phyloP scores from a whole-genome alignment of 2,329 filamentous ascomycete genomes.

The Fusarium equiseti region DNA sequence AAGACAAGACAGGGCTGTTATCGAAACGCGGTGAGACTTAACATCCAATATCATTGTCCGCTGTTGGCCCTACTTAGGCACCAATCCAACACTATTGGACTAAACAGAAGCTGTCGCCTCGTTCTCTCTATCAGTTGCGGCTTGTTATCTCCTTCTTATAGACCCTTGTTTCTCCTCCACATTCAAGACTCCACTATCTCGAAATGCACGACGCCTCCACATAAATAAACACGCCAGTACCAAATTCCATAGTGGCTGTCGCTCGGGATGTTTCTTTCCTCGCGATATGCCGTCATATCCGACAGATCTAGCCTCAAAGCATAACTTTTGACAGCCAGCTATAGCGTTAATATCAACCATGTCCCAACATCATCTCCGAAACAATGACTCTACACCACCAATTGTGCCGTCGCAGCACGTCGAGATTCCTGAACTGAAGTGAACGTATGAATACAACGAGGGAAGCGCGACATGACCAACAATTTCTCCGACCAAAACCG shows the following conservation, averaged over 20 bases:
- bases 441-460: background rate
- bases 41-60: background rate
- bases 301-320: slow-evolving; percentile 18
- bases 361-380: background rate
- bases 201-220: slow-evolving; percentile 9
- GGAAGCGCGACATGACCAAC: slow-evolving; percentile 12
- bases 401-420: background rate
- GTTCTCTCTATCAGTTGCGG: slow-evolving; percentile 11
- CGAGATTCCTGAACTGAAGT: slow-evolving; percentile 4
- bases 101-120: background rate
- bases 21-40: slow-evolving; percentile 39
- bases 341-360: slow-evolving; percentile 13
- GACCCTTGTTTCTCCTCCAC: slow-evolving; percentile 2
- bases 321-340: slow-evolving; percentile 22
- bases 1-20: background rate
- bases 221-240: slow-evolving; percentile 9
- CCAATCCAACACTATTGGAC: slow-evolving; percentile 15
- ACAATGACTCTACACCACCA: slow-evolving; percentile 10
- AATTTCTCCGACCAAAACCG: background rate
- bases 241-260: slow-evolving; percentile 22
- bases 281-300: slow-evolving; percentile 46
- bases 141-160: slow-evolving; percentile 25
- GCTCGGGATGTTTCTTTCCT: slow-evolving; percentile 26
- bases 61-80: slow-evolving; percentile 21
- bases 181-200: slow-evolving; percentile 10